phyloP scores from a whole-genome alignment of 306 rosid species.

The Datisca glomerata region DNA sequence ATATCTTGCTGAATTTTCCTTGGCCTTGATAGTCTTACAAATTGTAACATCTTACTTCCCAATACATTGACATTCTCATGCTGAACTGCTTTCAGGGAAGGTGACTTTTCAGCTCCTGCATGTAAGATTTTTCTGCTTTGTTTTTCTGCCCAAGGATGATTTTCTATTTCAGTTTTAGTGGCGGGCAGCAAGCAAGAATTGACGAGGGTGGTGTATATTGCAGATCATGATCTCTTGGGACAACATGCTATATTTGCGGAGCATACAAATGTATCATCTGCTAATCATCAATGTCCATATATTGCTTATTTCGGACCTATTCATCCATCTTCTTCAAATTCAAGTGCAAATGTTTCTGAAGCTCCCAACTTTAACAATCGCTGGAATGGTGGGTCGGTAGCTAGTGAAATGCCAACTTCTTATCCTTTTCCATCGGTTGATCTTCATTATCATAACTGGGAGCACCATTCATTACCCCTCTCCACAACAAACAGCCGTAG shows the following conservation, averaged over 20 bases:
- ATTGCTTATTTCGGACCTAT: conserved; percentile 78
- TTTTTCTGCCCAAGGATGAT: no score
- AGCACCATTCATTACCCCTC: conserved; percentile 42
- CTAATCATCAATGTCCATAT: conserved; percentile 80
- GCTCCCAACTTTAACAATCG: conserved; percentile 50
- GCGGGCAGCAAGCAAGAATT: neutral
- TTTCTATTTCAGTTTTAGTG: neutral
- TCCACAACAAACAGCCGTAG: conserved; percentile 45
- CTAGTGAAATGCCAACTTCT: conserved; percentile 63
- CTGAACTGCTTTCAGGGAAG: conserved; percentile 90
- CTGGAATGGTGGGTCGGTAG: conserved; percentile 70
- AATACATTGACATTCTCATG: no score
- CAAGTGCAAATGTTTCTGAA: conserved; percentile 49
- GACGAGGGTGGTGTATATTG: conserved; percentile 20
- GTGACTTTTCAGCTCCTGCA: conserved; percentile 65
- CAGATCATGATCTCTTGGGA: conserved; percentile 87
- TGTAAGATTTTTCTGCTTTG: conserved; percentile 67
- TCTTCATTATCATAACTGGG: conserved; percentile 83
- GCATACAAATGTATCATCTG: conserved; percentile 69
- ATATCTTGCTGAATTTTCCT: no score
- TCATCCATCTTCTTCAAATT: conserved; percentile 78
- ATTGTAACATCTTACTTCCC: no score
- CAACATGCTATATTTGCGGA: conserved; percentile 82
- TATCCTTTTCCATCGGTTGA: conserved; percentile 77
- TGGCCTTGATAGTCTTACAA: no score